Evolutionary conservation across 371 early-diverging fungal species (phyloP).

Genomic region (Mortierella sp.): DNA sequence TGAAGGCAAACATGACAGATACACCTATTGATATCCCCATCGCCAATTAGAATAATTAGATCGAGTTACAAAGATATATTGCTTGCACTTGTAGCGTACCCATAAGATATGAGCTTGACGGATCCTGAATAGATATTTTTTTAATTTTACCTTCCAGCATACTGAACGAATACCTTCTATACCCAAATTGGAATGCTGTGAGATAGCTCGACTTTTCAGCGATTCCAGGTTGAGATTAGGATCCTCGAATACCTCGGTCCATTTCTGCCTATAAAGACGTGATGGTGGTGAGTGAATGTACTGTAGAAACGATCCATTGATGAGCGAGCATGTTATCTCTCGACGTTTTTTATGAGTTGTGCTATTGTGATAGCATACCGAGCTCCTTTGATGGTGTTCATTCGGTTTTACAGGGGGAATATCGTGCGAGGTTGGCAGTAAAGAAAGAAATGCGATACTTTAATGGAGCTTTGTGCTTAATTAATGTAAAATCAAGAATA

Average conservation of each 20-base stretch:
- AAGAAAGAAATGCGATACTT: not conserved
- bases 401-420: not conserved
- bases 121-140: not conserved
- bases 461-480: not conserved
- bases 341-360: not conserved
- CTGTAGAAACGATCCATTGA: not conserved
- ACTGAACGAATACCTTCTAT: slow-evolving; percentile 58
- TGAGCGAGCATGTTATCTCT: no score
- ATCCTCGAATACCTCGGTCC: slow-evolving; percentile 55
- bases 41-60: not conserved
- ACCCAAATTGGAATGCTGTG: slow-evolving; percentile 37
- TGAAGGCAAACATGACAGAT: slow-evolving; percentile 67
- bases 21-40: slow-evolving; percentile 58
- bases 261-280: slow-evolving; percentile 32
- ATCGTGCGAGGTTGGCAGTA: not conserved
- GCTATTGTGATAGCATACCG: slow-evolving; percentile 19
- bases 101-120: not conserved
- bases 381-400: slow-evolving; percentile 57
- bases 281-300: not conserved
- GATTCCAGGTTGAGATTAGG: slow-evolving; percentile 40
- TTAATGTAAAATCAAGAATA: no score
- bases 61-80: not conserved
- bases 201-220: slow-evolving; percentile 45
- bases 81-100: no score
- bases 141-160: slow-evolving; percentile 59